phyloP scores from a whole-genome alignment of 345 rosid genomes.

The Corchorus olitorius region DNA sequence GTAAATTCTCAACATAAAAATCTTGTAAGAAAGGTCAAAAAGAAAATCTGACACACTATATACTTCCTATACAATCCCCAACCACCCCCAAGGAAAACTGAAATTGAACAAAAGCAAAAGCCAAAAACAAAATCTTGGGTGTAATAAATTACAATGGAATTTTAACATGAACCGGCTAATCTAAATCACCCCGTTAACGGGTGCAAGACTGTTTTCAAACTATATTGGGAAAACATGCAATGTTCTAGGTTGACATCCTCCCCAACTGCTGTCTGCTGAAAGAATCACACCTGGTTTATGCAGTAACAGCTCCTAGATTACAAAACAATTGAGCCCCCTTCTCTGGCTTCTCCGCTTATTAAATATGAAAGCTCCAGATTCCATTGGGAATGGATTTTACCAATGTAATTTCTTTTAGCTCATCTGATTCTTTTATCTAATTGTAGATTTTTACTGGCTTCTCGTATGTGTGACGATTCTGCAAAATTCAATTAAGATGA shows the following conservation, averaged over 20 bases:
- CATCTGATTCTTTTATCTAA: slow-evolving; percentile 25
- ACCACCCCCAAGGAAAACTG: slow-evolving; percentile 6
- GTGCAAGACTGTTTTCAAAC: slow-evolving; percentile 23
- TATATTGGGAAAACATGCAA: slow-evolving; percentile 19
- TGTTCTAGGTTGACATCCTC: slow-evolving; percentile 15
- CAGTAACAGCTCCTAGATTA: not conserved
- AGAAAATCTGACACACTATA: slow-evolving; percentile 31
- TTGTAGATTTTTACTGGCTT: slow-evolving; percentile 64
- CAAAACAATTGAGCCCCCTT: not conserved
- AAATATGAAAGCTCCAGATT: not conserved
- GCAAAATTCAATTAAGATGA: slow-evolving; percentile 27
- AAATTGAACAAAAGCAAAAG: not conserved
- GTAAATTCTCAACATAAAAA: not conserved
- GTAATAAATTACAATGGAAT: slow-evolving; percentile 34
- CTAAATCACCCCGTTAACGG: slow-evolving; percentile 26
- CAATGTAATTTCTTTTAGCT: slow-evolving; percentile 1
- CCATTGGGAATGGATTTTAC: not conserved
- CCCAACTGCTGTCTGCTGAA: slow-evolving; percentile 20
- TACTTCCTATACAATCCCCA: slow-evolving; percentile 41
- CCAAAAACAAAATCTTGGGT: slow-evolving; percentile 40
- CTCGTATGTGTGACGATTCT: slow-evolving; percentile 60
- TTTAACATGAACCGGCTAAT: slow-evolving; percentile 21
- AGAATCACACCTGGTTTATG: slow-evolving; percentile 26
- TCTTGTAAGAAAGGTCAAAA: not conserved
- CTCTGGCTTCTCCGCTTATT: slow-evolving; percentile 1